Evolutionary conservation across 1,139 yeast species (phyloP).

Genomic region (Nakaseomyces bracarensis): DNA sequence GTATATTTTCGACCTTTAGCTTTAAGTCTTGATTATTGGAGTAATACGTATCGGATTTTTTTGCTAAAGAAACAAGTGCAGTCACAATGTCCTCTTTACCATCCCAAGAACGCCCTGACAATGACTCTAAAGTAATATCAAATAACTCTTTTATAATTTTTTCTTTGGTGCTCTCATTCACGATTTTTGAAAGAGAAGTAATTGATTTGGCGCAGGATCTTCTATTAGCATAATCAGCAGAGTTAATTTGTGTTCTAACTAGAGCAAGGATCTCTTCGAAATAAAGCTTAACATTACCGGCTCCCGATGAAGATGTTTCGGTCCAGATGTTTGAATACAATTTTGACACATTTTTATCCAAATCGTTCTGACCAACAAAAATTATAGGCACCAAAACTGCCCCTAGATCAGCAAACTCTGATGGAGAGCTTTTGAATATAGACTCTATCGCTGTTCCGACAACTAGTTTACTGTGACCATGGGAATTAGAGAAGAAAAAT

Average conservation of each 20-base stretch:
- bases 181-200: conserved; percentile 47
- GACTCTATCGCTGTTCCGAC: conserved; percentile 61
- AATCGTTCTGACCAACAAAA: conserved; percentile 69
- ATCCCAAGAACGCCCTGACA: conserved; percentile 76
- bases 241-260: conserved; percentile 42
- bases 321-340: conserved; percentile 66
- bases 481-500: conserved; percentile 55
- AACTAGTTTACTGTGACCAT: conserved; percentile 40
- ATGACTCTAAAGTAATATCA: conserved; percentile 49
- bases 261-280: conserved; percentile 59
- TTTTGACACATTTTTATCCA: conserved; percentile 38
- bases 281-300: conserved; percentile 63
- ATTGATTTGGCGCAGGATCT: conserved; percentile 66
- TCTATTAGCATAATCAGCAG: conserved; percentile 57
- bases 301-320: conserved; percentile 62
- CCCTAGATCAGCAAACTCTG: conserved; percentile 55
- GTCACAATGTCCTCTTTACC: conserved; percentile 75
- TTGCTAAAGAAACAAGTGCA: conserved; percentile 55
- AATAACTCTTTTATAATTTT: conserved; percentile 37
- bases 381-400: conserved; percentile 68
- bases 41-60: conserved; percentile 37
- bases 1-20: conserved; percentile 37
- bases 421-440: conserved; percentile 63
- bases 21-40: conserved; percentile 28
- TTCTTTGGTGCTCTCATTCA: conserved; percentile 34